phyloP scores from a whole-genome alignment of 164 flowering plant genomes.

The Brasenia schreberi region DNA sequence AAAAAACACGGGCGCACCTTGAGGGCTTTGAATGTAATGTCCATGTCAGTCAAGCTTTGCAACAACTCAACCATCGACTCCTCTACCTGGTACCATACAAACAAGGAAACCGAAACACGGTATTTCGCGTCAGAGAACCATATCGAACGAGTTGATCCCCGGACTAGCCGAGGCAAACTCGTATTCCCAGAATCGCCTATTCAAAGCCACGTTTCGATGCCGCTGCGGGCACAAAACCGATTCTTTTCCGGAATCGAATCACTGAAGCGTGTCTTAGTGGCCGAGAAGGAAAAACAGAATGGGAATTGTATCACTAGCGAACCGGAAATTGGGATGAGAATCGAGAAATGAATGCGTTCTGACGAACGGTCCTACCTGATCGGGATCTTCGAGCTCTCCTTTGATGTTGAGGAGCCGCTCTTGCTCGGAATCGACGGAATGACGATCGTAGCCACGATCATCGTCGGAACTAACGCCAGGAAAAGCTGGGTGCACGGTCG shows the following conservation, averaged over 20 bases:
- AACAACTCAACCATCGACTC: constrained; percentile 58
- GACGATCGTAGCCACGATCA: not conserved
- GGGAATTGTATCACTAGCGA: not conserved
- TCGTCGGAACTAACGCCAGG: not conserved
- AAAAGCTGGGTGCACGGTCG: not conserved
- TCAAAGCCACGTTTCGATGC: not conserved
- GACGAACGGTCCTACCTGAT: constrained; percentile 38
- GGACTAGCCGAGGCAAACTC: no score
- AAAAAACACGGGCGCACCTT: constrained; percentile 28
- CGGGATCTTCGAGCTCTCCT: constrained; percentile 66
- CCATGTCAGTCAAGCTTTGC: constrained; percentile 83
- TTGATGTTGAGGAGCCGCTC: constrained; percentile 50
- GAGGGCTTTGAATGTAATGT: constrained; percentile 76
- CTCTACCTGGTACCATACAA: constrained; percentile 34
- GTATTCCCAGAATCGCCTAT: not conserved
- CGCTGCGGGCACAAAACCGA: not conserved
- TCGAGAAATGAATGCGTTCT: not conserved
- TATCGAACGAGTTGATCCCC: no score
- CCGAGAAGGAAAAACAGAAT: not conserved
- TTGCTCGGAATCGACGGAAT: constrained; percentile 43
- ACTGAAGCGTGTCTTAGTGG: not conserved
- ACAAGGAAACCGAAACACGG: not conserved
- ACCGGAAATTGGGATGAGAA: not conserved
- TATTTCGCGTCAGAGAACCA: not conserved
- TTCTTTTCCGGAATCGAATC: not conserved